phyloP scores from a whole-genome alignment of 1,284 basidiomycete genomes.

The Bondarzewia mesenterica region DNA sequence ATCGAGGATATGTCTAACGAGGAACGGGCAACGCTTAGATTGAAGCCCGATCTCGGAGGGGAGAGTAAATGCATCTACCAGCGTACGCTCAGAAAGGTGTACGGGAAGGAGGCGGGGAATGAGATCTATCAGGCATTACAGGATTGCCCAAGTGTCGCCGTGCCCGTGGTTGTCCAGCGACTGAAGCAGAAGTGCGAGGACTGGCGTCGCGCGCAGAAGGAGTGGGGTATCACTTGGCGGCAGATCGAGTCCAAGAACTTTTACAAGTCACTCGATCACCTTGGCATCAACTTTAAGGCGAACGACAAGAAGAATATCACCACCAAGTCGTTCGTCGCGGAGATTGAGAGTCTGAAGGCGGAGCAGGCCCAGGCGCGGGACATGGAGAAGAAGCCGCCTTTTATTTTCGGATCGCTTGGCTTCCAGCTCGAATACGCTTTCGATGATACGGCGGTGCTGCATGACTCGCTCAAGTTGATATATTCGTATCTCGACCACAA shows the following conservation, averaged over 20 bases:
- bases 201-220: slow-evolving; percentile 90
- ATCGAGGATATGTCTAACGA: slow-evolving; percentile 89
- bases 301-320: slow-evolving; percentile 97
- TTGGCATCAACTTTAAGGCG: slow-evolving; percentile 90
- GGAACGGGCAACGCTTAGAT: slow-evolving; percentile 77
- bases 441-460: slow-evolving; percentile 73
- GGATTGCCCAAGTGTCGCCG: slow-evolving; percentile 84
- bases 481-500: slow-evolving; percentile 88
- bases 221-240: slow-evolving; percentile 97
- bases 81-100: slow-evolving; percentile 92
- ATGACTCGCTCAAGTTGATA: slow-evolving; percentile 86
- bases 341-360: slow-evolving; percentile 77
- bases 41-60: slow-evolving; percentile 87
- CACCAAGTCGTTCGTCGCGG: slow-evolving; percentile 80
- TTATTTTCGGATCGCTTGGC: slow-evolving; percentile 34
- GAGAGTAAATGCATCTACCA: slow-evolving; percentile 87
- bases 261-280: slow-evolving; percentile 95
- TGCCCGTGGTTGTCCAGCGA: slow-evolving; percentile 87
- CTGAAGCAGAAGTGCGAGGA: slow-evolving; percentile 96
- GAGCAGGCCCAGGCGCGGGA: slow-evolving; percentile 42
- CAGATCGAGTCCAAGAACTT: slow-evolving; percentile 97
- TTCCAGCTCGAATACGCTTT: slow-evolving; percentile 80
- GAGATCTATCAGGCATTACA: slow-evolving; percentile 91
- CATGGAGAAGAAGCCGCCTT: slow-evolving; percentile 13
- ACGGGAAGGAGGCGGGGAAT: slow-evolving; percentile 74